Evolutionary conservation across 768 basidiomycete species (phyloP).

Genomic region (Daedaleopsis sinensis): DNA sequence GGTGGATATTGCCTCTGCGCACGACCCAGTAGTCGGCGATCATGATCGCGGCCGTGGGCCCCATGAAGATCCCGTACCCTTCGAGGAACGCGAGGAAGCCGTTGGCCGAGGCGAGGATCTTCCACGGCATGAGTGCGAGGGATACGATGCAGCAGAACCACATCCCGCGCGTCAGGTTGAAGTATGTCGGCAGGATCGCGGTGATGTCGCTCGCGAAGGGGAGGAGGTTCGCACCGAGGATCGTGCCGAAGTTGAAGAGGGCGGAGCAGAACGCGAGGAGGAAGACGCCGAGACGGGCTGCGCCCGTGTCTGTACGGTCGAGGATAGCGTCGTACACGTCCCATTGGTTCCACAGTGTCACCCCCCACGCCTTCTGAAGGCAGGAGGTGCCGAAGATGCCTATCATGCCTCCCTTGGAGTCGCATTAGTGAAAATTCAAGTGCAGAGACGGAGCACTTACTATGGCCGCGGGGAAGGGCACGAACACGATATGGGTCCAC

Average conservation of each 20-base stretch:
- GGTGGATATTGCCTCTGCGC: constrained; percentile 18
- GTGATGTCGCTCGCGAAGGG: constrained; percentile 23
- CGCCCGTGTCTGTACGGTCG: constrained; percentile 17
- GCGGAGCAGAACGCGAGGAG: constrained; percentile 21
- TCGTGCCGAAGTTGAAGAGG: constrained; percentile 23
- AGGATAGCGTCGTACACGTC: constrained; percentile 26
- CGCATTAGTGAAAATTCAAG: not conserved
- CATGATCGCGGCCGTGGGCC: constrained; percentile 24
- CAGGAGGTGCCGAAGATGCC: constrained; percentile 23
- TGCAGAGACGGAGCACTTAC: constrained; percentile 1
- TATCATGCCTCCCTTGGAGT: constrained; percentile 22
- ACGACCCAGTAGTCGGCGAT: constrained; percentile 26
- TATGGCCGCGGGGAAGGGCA: constrained; percentile 23
- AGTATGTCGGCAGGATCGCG: constrained; percentile 19
- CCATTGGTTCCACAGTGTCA: constrained; percentile 25
- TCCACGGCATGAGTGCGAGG: constrained; percentile 24
- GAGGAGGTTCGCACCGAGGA: constrained; percentile 24
- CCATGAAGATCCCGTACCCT: constrained; percentile 26
- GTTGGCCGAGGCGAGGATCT: constrained; percentile 22
- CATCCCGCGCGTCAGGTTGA: constrained; percentile 27
- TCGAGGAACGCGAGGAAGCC: constrained; percentile 25
- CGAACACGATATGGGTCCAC: constrained; percentile 24
- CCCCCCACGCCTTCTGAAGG: constrained; percentile 21
- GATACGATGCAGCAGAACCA: constrained; percentile 25
- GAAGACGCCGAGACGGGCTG: constrained; percentile 22